Conservation (phyloP, 2,329 filamentous ascomycete genomes). For the Aspergillus ochraceoroseus region DNA sequence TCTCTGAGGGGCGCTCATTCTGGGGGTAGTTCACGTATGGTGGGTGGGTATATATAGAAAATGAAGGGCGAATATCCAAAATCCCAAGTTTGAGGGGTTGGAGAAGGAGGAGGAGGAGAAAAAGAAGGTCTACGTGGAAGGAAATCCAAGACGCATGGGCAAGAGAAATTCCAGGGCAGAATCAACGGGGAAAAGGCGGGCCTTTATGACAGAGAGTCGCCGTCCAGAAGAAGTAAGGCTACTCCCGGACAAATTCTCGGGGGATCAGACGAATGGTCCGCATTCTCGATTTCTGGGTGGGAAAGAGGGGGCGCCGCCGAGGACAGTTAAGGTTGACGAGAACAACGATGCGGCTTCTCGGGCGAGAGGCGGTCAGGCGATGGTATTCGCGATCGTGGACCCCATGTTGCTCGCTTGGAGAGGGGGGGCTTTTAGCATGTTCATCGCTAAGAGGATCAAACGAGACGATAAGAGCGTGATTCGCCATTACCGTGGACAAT, state of each 20-base stretch:
- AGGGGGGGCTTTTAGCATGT: too few relatives aligned
- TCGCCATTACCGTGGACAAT: not conserved
- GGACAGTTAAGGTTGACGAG: not conserved
- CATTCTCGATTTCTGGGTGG: conserved; percentile 9
- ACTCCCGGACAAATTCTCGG: conserved; percentile 7
- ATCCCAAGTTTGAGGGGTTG: not conserved
- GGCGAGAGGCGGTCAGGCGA: conserved; percentile 12
- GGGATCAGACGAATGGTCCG: conserved; percentile 1
- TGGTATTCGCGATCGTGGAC: conserved; percentile 1
- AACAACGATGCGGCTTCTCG: conserved; percentile 14
- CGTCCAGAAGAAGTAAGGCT: conserved; percentile 1
- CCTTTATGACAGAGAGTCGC: conserved; percentile 2
- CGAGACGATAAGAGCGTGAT: conserved; percentile 6
- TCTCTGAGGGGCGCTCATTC: conserved; percentile 29
- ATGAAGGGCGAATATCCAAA: too few relatives aligned
- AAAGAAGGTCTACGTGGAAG: conserved; percentile 6
- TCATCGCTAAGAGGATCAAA: not conserved
- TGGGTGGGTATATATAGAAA: not conserved
- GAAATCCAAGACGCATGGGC: not conserved
- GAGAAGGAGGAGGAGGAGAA: not conserved
- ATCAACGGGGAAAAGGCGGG: conserved; percentile 6
- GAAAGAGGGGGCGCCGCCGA: conserved; percentile 5
- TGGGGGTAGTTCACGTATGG: conserved; percentile 5
- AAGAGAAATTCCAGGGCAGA: conserved; percentile 1
- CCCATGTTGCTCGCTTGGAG: not conserved